A percentile compares a stretch with the other conserved stretches of the same genome.
Evolutionary conservation across 2,329 filamentous ascomycete genomes (phyloP).

Genomic region (Nemania sp.): DNA sequence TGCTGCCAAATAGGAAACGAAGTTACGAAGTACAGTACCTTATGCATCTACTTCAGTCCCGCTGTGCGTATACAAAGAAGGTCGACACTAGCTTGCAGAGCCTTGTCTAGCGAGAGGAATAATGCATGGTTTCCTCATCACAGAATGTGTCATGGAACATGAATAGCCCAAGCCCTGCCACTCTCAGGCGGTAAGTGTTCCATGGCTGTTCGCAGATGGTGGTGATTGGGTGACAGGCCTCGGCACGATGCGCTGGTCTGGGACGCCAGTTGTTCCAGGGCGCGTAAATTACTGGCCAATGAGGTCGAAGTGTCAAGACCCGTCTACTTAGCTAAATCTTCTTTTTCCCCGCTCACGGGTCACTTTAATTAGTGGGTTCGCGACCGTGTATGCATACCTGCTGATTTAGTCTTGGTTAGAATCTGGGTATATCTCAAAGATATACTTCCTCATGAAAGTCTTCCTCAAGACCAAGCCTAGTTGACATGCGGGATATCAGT

Average conservation of each 20-base stretch:
- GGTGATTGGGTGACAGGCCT: constrained; percentile 44
- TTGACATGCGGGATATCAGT: neutral
- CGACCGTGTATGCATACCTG: no score
- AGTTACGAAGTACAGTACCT: no score
- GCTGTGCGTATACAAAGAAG: no score
- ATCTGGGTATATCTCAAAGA: neutral
- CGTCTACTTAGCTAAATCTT: neutral
- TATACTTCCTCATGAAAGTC: neutral
- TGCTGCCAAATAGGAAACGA: no score
- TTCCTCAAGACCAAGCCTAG: no score
- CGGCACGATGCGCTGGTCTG: constrained; percentile 37
- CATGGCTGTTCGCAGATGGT: constrained; percentile 37
- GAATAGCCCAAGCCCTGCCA: constrained; percentile 43
- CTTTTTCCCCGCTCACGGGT: neutral
- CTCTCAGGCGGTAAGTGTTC: constrained; percentile 48
- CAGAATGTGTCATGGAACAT: constrained; percentile 38
- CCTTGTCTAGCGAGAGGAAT: neutral
- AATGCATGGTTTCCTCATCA: constrained; percentile 22
- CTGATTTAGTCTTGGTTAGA: neutral
- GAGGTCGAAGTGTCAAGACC: neutral
- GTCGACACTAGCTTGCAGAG: no score
- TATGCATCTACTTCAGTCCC: no score
- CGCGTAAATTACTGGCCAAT: constrained; percentile 42
- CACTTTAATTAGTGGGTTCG: no score
- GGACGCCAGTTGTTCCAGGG: constrained; percentile 46